These are phyloP conservation scores for Excoecaria cochinchinensis DNA, from an alignment of 345 rosid genomes.

Conservation along the genomic window DNA sequence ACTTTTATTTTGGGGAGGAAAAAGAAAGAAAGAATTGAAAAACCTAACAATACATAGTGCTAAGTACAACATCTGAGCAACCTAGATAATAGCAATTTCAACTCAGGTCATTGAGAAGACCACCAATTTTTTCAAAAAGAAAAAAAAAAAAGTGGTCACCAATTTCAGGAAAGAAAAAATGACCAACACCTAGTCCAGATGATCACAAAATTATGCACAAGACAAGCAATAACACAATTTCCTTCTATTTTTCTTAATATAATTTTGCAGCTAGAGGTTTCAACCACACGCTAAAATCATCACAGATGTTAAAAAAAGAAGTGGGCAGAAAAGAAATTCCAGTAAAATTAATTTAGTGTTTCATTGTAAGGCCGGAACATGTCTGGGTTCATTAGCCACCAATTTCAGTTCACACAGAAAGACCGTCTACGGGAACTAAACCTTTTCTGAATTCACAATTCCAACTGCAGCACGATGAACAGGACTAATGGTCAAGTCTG, in stretches of 20 bases:
- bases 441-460: constrained; percentile 80
- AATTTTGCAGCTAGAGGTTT: not conserved
- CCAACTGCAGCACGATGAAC: constrained; percentile 90
- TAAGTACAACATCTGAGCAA: not conserved
- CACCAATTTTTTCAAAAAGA: not conserved
- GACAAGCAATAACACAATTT: not conserved
- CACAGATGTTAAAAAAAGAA: not conserved
- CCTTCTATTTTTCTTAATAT: not conserved
- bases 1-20: not conserved
- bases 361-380: not conserved
- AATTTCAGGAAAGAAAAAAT: too few relatives aligned
- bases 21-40: not conserved
- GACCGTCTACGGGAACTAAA: constrained; percentile 19
- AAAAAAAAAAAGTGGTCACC: too few relatives aligned
- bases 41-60: not conserved
- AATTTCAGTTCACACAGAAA: not conserved
- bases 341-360: not conserved
- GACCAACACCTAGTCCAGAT: not conserved
- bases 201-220: not conserved
- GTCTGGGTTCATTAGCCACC: not conserved
- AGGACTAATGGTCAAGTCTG: constrained; percentile 93
- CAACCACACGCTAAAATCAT: not conserved
- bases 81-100: not conserved
- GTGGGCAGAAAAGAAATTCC: not conserved
- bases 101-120: not conserved